A percentile compares a stretch with the other conserved stretches of the same genome.
phyloP scores from a whole-genome alignment of 805 yeast species.

The Sugiyamaella mastotermitis region DNA sequence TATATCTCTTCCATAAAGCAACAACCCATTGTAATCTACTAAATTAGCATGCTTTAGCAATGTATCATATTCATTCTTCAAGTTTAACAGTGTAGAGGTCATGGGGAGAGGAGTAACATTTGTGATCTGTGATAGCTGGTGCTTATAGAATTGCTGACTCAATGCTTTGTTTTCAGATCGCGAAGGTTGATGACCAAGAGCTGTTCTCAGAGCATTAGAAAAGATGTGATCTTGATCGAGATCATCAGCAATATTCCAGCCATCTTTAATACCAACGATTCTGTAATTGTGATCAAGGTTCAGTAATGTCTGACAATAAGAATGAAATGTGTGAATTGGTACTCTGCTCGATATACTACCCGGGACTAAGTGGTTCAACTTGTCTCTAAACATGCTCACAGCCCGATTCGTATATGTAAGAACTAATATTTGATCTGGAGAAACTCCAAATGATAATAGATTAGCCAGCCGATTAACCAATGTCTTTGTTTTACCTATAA shows the following conservation, averaged over 20 bases:
- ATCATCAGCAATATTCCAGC: slow-evolving; percentile 15
- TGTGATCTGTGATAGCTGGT: too few relatives aligned
- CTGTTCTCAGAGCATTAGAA: background rate
- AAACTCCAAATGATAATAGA: slow-evolving; percentile 42
- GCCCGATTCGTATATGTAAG: slow-evolving; percentile 95
- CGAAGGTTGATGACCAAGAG: too few relatives aligned
- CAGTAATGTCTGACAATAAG: slow-evolving; percentile 62
- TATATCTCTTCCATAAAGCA: slow-evolving; percentile 9
- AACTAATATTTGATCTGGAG: slow-evolving; percentile 64
- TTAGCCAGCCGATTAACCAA: slow-evolving; percentile 72
- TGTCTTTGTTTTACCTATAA: slow-evolving; percentile 82
- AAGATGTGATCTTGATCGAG: slow-evolving; percentile 12
- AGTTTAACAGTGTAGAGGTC: slow-evolving; percentile 1
- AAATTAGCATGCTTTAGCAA: slow-evolving; percentile 2
- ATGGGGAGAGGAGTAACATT: background rate
- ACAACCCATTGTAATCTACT: slow-evolving; percentile 16
- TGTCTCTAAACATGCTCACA: slow-evolving; percentile 69
- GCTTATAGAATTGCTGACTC: background rate
- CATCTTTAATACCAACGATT: slow-evolving; percentile 46
- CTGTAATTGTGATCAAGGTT: slow-evolving; percentile 47
- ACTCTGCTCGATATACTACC: slow-evolving; percentile 38
- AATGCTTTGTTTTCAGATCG: too few relatives aligned
- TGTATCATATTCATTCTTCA: slow-evolving; percentile 11
- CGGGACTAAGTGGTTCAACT: slow-evolving; percentile 37
- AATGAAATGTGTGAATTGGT: slow-evolving; percentile 84